Evolutionary conservation across 2,329 filamentous ascomycete genomes (phyloP), one percentile per base, ranked within the genome.

Genomic region (Colletotrichum ledebouriae): DNA sequence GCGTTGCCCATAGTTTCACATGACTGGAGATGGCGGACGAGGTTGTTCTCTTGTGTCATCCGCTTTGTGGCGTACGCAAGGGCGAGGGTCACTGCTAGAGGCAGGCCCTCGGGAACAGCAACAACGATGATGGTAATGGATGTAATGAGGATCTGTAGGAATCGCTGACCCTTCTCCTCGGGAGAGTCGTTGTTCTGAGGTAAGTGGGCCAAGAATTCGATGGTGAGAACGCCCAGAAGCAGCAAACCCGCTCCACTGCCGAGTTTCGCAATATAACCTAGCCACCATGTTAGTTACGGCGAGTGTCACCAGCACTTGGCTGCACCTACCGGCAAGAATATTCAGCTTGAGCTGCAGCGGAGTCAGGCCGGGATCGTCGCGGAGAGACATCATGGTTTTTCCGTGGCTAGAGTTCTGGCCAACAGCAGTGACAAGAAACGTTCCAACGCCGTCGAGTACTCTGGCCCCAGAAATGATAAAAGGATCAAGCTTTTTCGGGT

Each of bases 391-490:
- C 72, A 73, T 73, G 53, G 67, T 71, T 50, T 71, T 71, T 33
- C 70, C 71, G 44, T 72, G 68, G 59, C 64, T 71, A 3, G 68
- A 73, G 53, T 73, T 67, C 29, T 67, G 63, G 15, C 71, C 71
- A 29, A 73, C 72, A 15, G 70, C 71, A 11, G 72, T 73, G 3
- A 73, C 68, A 29, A 73, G 7, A 46, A 71, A 72, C 1, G 70
- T 66, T 12, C 71, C 71, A 20, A 71, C 67, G n/a, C 52, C 60
- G 20, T 71, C 66, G 0, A 89, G 88, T n/a, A 95, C 89, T 73
- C 93, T 93, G 6, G 90, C 90, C 52, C 92, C 92, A n/a, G 92
- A 94, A 3, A 94, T 83, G 70, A 95, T 93, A 77, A 95, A 95
- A 0, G 92, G 92, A 73, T 94, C 92, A 71, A 90, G 91, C 82